Percentiles rank a stretch among this genome's conserved stretches.
Conservation (phyloP, 2,329 filamentous ascomycete species). For the Fonsecaea nubica region DNA sequence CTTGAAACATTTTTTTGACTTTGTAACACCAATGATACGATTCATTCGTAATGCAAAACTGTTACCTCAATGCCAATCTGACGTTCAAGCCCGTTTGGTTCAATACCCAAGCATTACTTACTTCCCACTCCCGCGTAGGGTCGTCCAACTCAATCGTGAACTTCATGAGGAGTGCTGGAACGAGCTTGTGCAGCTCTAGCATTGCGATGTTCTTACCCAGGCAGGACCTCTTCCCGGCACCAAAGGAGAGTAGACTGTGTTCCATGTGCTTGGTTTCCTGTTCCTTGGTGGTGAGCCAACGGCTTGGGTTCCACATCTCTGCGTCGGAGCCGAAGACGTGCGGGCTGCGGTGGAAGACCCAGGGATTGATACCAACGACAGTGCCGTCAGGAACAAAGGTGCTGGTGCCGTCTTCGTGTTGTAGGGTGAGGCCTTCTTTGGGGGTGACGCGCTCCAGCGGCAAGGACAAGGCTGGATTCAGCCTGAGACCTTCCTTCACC, state of each 20-base stretch:
- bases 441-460: slow-evolving; percentile 48
- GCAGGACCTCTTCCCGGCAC: slow-evolving; percentile 40
- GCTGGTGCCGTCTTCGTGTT: slow-evolving; percentile 37
- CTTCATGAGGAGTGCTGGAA: slow-evolving; percentile 36
- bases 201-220: slow-evolving; percentile 43
- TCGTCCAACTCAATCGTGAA: slow-evolving; percentile 35
- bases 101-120: slow-evolving; percentile 39
- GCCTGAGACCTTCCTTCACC: slow-evolving; percentile 48
- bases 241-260: slow-evolving; percentile 39
- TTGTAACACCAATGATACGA: not conserved
- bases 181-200: slow-evolving; percentile 41
- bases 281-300: slow-evolving; percentile 42
- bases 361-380: slow-evolving; percentile 45
- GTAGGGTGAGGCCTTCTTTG: slow-evolving; percentile 41
- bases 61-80: slow-evolving; percentile 26
- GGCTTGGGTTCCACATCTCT: slow-evolving; percentile 41
- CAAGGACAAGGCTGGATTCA: slow-evolving; percentile 47
- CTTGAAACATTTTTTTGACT: not conserved
- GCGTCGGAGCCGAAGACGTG: slow-evolving; percentile 39
- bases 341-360: slow-evolving; percentile 42
- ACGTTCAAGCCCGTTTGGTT: slow-evolving; percentile 37
- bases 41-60: not conserved
- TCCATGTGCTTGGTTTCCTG: slow-evolving; percentile 38
- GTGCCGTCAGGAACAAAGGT: slow-evolving; percentile 41
- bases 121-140: slow-evolving; percentile 31